phyloP scores from a whole-genome alignment of 2,329 filamentous ascomycete species.

The Talaromyces sp. region DNA sequence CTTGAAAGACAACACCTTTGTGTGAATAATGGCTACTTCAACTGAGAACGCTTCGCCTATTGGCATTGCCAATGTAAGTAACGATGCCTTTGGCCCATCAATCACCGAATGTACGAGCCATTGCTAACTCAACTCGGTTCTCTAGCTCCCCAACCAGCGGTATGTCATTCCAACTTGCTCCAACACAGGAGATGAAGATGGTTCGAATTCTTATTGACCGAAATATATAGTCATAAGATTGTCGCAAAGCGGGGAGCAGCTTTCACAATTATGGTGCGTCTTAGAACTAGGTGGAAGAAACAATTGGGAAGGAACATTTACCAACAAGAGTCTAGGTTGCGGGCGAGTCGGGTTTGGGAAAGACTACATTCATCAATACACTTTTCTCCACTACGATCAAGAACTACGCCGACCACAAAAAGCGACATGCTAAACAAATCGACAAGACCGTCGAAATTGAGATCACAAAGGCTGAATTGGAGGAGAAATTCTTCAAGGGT shows the following conservation, averaged over 20 bases:
- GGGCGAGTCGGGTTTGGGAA: conserved; percentile 96
- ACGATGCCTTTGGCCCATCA: background rate
- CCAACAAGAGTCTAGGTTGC: conserved; percentile 65
- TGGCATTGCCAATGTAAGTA: conserved; percentile 70
- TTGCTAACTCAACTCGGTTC: conserved; percentile 16
- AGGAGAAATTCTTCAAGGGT: conserved; percentile 99
- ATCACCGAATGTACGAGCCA: background rate
- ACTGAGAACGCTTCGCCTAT: conserved; percentile 63
- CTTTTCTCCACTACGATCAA: conserved; percentile 99
- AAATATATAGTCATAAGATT: conserved; percentile 62
- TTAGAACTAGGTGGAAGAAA: conserved; percentile 23
- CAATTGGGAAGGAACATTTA: conserved; percentile 19
- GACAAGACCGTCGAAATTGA: conserved; percentile 99
- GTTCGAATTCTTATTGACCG: conserved; percentile 24
- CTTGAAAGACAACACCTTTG: background rate
- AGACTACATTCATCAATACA: conserved; percentile 99
- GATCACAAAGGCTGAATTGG: conserved; percentile 98
- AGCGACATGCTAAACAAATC: conserved; percentile 97
- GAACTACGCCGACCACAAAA: conserved; percentile 99
- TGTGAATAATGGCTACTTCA: conserved; percentile 49
- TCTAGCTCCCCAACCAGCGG: conserved; percentile 66
- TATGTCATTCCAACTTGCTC: conserved; percentile 44
- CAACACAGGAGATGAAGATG: conserved; percentile 9
- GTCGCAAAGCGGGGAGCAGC: conserved; percentile 84
- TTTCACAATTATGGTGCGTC: conserved; percentile 97